Evolutionary conservation across 345 rosid genomes (phyloP), one percentile per base, ranked within the genome.

Genomic region (Hypericum perforatum): DNA sequence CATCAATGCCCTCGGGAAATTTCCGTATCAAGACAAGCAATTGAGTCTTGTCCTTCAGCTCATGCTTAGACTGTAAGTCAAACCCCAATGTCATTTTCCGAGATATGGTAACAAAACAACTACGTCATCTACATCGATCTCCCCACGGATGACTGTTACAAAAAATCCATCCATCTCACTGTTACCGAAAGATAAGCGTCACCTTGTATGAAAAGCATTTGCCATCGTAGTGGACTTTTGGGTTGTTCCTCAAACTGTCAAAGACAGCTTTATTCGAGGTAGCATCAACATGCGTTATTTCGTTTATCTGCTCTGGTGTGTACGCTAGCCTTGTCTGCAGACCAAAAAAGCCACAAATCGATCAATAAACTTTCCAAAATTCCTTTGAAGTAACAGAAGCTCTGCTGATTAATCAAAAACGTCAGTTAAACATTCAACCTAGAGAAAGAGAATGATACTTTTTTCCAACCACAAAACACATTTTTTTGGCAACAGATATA

Each of bases 241-340:
- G 50, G 22, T 46, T 46, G 15, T 16, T 32, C 49, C 8, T 46
- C 15, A 46, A 29, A 46, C 10, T 10, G 22, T 13, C 16, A 46
- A 16, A 13, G 5, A 14, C 15, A 46, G 22, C 22, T 46, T 7
- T 8, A 12, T 13, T 14, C 10, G 50, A 46, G 15, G 8, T 46
- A 8, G 22, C 50, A 14, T 86, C 94, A 38, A 84, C 96, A 55
- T 77, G 64, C 58, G 86, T 77, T 1, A 59, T 70, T 57, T 82
- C 86, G 13, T 80, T 84, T 67, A 90, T 90, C 74, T 84, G 84
- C 70, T 91, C 87, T 3, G 87, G 79, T 8, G 96, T 84, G 10
- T 68, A 42, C 16, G 81, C 89, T 64, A 58, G 79, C 70, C 96
- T 79, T 60, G 71, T 81, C 98, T 91, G 70, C 62, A 70, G 32